phyloP scores from a whole-genome alignment of 169 alveolate genomes.

The Plasmodium relictum region DNA sequence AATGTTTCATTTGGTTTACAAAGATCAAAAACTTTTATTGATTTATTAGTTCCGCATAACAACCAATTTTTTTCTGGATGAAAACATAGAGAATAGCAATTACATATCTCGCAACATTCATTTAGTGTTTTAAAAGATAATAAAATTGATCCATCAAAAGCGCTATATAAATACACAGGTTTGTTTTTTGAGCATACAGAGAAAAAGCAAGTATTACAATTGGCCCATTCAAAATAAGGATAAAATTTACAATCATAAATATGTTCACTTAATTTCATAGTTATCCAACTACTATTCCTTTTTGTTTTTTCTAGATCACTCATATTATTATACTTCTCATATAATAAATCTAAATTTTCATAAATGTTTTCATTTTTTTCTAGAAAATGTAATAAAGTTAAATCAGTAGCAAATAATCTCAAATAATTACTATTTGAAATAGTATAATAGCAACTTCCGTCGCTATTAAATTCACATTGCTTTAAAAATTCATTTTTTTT shows the following conservation, averaged over 20 bases:
- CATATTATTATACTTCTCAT: conserved; percentile 16
- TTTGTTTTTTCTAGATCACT: not conserved
- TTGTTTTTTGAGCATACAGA: conserved; percentile 23
- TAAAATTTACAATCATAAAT: conserved; percentile 70
- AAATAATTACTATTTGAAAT: conserved; percentile 36
- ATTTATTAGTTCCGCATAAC: conserved; percentile 58
- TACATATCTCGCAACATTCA: conserved; percentile 31
- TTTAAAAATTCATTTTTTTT: conserved; percentile 55
- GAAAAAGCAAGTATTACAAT: conserved; percentile 54
- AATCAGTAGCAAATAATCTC: conserved; percentile 50
- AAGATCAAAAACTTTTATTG: conserved; percentile 56
- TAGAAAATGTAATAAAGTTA: conserved; percentile 6
- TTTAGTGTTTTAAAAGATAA: conserved; percentile 44
- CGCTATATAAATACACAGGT: conserved; percentile 50
- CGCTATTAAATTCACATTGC: conserved; percentile 70
- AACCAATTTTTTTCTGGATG: conserved; percentile 72
- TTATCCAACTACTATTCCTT: conserved; percentile 37
- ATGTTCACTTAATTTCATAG: conserved; percentile 26
- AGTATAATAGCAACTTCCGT: conserved; percentile 60
- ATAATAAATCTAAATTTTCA: not conserved
- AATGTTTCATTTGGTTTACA: conserved; percentile 33
- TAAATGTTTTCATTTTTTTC: not conserved
- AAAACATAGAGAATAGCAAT: conserved; percentile 65
- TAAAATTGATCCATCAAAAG: conserved; percentile 56
- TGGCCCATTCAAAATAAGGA: conserved; percentile 65